Evolutionary conservation across 192 early-diverging fungal species (phyloP).

Genomic region (Podila epigama): DNA sequence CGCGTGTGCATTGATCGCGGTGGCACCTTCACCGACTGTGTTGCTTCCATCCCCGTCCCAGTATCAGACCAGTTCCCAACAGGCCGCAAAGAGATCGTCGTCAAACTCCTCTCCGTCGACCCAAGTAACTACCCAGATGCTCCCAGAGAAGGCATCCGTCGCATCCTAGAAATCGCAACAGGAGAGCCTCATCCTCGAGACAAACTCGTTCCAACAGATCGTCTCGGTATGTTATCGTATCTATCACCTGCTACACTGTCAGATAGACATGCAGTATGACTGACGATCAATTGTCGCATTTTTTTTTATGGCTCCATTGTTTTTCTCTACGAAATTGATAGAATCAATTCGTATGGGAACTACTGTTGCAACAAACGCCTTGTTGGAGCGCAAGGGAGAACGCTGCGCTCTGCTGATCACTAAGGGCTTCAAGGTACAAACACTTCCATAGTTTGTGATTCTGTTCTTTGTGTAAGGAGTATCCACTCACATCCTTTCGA

Average conservation of each 20-base stretch:
- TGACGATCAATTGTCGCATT: no score
- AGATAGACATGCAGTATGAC: no score
- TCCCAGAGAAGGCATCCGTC: constrained; percentile 91
- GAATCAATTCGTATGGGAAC: constrained; percentile 94
- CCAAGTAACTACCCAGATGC: constrained; percentile 91
- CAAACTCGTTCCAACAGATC: constrained; percentile 73
- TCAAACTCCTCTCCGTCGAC: constrained; percentile 94
- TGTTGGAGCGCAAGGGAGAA: constrained; percentile 89
- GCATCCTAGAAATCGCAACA: constrained; percentile 82
- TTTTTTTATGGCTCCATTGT: no score
- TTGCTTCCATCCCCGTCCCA: constrained; percentile 72
- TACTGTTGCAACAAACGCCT: constrained; percentile 96
- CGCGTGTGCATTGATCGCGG: constrained; percentile 90
- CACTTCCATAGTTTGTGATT: no score
- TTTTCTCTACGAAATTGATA: no score
- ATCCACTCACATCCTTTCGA: not conserved
- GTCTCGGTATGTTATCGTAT: constrained; percentile 67
- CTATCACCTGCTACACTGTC: no score
- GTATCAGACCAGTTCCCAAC: constrained; percentile 51
- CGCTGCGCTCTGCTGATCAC: constrained; percentile 88
- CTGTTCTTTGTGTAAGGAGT: no score
- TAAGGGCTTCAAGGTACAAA: constrained; percentile 89
- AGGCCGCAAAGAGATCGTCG: constrained; percentile 71
- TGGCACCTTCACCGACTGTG: constrained; percentile 97
- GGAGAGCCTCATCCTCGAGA: constrained; percentile 73